Evolutionary conservation across 345 rosid species (phyloP).

Genomic region (Sisymbrium irio): DNA sequence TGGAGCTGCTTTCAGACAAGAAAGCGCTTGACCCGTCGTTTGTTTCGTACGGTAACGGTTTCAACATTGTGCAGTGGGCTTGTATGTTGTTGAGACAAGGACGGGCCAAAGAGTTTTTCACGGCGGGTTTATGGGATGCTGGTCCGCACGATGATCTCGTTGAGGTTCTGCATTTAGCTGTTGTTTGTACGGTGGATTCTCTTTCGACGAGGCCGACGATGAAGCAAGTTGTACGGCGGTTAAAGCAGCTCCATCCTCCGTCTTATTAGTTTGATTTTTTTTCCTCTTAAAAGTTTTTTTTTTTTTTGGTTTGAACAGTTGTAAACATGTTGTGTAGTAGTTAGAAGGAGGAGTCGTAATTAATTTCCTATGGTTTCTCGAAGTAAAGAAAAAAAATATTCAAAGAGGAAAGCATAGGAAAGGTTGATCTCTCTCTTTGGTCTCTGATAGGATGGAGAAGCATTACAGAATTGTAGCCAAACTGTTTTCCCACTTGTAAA

Average conservation of each 20-base stretch:
- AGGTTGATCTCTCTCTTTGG: neutral
- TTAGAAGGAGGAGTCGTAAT: neutral
- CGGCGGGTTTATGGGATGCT: constrained; percentile 49
- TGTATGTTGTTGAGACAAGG: constrained; percentile 79
- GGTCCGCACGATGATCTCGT: constrained; percentile 61
- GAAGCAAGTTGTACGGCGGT: constrained; percentile 53
- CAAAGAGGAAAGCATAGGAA: constrained; percentile 3
- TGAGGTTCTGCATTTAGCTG: constrained; percentile 56
- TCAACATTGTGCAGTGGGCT: constrained; percentile 40
- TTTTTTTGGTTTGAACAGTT: neutral
- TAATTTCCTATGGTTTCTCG: neutral
- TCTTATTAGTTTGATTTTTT: constrained; percentile 24
- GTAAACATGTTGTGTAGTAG: constrained; percentile 26
- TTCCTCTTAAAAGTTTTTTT: neutral
- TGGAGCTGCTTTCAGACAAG: constrained; percentile 85
- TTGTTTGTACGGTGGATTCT: constrained; percentile 51
- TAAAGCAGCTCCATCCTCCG: constrained; percentile 44
- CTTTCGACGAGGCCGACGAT: constrained; percentile 59
- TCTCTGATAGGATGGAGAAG: neutral
- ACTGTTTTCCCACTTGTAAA: constrained; percentile 23
- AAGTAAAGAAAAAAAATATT: constrained; percentile 9
- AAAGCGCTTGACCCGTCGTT: constrained; percentile 92
- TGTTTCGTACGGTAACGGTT: constrained; percentile 46
- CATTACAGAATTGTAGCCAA: constrained; percentile 1
- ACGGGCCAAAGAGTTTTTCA: constrained; percentile 65